Evolutionary conservation across 805 yeast genomes (phyloP).

Genomic region (Barnettozyma populi): DNA sequence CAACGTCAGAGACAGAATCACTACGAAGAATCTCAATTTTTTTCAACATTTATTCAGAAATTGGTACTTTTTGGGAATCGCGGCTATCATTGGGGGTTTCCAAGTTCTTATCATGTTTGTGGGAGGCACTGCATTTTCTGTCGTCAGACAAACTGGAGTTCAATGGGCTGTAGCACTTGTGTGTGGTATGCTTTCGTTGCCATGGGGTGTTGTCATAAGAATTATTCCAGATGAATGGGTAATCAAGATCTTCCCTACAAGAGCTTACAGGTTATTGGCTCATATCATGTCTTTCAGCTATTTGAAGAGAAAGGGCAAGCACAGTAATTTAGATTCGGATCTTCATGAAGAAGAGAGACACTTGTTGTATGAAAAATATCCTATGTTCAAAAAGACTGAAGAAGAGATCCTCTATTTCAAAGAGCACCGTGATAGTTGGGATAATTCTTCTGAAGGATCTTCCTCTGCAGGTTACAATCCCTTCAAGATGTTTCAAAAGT

Average conservation of each 20-base stretch:
- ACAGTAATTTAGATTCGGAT: conserved; percentile 1
- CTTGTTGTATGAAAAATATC: conserved; percentile 23
- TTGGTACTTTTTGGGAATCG: conserved; percentile 72
- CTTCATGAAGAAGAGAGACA: conserved; percentile 14
- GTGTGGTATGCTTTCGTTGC: conserved; percentile 77
- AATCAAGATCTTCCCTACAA: conserved; percentile 57
- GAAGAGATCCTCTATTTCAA: conserved; percentile 26
- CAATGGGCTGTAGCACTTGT: conserved; percentile 88
- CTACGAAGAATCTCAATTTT: conserved; percentile 67
- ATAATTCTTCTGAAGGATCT: conserved; percentile 14
- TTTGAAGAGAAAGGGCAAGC: conserved; percentile 8
- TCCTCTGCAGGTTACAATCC: conserved; percentile 18
- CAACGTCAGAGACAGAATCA: conserved; percentile 51
- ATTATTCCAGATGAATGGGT: conserved; percentile 80
- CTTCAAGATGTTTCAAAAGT: conserved; percentile 21
- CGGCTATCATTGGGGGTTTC: conserved; percentile 68
- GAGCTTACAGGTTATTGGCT: conserved; percentile 21
- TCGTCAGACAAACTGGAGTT: conserved; percentile 70
- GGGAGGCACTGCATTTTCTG: conserved; percentile 93
- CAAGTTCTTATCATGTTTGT: conserved; percentile 91
- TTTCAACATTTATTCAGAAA: conserved; percentile 78
- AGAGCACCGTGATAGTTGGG: conserved; percentile 10
- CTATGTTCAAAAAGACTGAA: conserved; percentile 29
- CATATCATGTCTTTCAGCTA: conserved; percentile 19
- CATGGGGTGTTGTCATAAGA: conserved; percentile 73